These are phyloP conservation scores for Blastocystis sp. DNA, from an alignment of 352 stramenopile species.

Conservation along the genomic window DNA sequence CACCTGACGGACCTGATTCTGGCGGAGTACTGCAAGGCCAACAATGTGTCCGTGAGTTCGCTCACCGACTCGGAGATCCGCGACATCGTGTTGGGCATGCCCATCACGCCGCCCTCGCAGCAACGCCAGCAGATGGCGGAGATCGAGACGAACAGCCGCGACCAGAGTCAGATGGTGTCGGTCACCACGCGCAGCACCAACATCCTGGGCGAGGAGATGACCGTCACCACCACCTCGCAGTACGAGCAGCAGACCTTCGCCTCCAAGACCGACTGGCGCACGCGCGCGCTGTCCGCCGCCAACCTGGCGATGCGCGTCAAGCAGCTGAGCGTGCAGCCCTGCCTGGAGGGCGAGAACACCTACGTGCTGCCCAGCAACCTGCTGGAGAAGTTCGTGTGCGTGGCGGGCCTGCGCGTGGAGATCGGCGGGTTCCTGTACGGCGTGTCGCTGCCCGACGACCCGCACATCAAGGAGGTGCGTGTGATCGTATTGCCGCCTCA, in stretches of 20 bases:
- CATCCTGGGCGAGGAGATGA: constrained; percentile 97
- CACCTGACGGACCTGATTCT: constrained; percentile 98
- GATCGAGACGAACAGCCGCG: constrained; percentile 95
- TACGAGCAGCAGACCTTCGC: constrained; percentile 99
- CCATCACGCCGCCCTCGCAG: constrained; percentile 96
- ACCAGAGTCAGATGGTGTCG: constrained; percentile 94
- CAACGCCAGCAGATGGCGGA: constrained; percentile 98
- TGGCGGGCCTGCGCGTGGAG: constrained; percentile 92
- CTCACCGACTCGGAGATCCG: constrained; percentile 98
- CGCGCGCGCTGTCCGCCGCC: constrained; percentile 94
- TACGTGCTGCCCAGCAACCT: constrained; percentile 99
- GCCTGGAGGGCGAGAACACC: constrained; percentile 78
- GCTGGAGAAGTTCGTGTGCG: constrained; percentile 98
- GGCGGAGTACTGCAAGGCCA: constrained; percentile 98
- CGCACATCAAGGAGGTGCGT: constrained; percentile 96
- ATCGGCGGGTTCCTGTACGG: constrained; percentile 97
- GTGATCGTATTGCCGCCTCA: constrained; percentile 98
- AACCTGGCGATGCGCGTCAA: constrained; percentile 97
- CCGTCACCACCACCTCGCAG: constrained; percentile 96
- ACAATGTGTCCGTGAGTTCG: constrained; percentile 99
- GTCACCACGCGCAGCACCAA: constrained; percentile 99
- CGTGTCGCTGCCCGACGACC: constrained; percentile 93
- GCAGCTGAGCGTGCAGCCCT: constrained; percentile 97
- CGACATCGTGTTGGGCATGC: constrained; percentile 99
- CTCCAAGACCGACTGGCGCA: constrained; percentile 97